These are phyloP conservation scores for Fusarium neocosmosporiellum DNA, from an alignment of 2,329 filamentous ascomycete genomes.

Conservation along the genomic window DNA sequence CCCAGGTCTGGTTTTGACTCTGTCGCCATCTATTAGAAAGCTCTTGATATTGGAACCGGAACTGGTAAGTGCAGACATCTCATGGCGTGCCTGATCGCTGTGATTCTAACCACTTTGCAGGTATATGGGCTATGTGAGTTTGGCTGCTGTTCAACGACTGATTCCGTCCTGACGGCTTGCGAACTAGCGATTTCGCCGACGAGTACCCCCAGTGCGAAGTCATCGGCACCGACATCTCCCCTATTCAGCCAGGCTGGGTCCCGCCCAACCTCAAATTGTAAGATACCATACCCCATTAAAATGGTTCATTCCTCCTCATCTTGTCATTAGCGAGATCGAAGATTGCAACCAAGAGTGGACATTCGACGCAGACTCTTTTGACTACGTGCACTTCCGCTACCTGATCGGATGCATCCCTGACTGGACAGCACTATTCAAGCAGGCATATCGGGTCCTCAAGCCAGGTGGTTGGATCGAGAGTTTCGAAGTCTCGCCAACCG, in stretches of 20 bases:
- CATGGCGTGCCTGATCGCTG: neutral
- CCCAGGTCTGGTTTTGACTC: neutral
- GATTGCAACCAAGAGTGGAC: slow-evolving; percentile 9
- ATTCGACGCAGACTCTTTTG: neutral
- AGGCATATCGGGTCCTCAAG: neutral
- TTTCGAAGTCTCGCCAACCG: neutral
- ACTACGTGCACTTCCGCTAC: neutral
- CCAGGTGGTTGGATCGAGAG: neutral
- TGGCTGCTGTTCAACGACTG: neutral
- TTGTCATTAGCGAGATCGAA: neutral
- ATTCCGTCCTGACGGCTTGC: neutral
- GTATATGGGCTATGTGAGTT: neutral
- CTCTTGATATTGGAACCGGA: neutral
- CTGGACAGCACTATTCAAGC: neutral
- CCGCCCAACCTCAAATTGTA: slow-evolving; percentile 4
- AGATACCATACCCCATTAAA: neutral
- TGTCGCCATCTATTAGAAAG: neutral
- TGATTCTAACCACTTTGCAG: neutral
- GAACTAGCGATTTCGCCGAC: neutral
- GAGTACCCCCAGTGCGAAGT: slow-evolving; percentile 1
- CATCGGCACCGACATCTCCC: neutral
- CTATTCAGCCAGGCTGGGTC: slow-evolving; percentile 1
- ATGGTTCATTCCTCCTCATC: neutral
- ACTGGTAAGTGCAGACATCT: neutral
- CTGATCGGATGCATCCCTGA: slow-evolving; percentile 2